Conservation (phyloP, 1,284 basidiomycete genomes). For the Trichosporon sp. region DNA sequence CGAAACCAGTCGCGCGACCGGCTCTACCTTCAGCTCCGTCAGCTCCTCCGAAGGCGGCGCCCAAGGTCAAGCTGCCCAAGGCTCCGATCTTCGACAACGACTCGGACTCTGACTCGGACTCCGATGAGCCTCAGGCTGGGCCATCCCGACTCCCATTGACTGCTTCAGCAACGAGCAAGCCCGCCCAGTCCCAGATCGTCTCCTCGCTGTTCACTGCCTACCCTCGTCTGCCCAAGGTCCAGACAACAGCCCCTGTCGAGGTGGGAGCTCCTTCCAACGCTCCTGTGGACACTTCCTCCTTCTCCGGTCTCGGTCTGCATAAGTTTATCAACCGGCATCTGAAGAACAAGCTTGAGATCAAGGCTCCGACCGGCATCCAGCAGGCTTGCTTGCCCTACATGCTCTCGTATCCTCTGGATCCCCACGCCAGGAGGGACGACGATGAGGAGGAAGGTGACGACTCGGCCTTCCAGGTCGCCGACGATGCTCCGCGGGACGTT, state of each 20-base stretch:
- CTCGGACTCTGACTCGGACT: neutral
- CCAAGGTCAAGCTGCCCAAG: constrained; percentile 3
- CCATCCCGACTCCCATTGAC: constrained; percentile 18
- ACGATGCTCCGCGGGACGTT: constrained; percentile 60
- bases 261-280: constrained; percentile 70
- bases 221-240: constrained; percentile 26
- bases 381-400: constrained; percentile 72
- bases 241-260: constrained; percentile 14
- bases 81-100: neutral
- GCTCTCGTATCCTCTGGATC: constrained; percentile 52
- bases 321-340: constrained; percentile 77
- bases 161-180: constrained; percentile 8
- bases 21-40: constrained; percentile 9
- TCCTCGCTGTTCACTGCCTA: constrained; percentile 82
- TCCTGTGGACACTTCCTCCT: constrained; percentile 70
- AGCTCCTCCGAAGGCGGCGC: constrained; percentile 5
- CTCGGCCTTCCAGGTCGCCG: neutral
- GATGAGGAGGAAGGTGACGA: constrained; percentile 12
- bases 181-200: constrained; percentile 61
- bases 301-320: constrained; percentile 71
- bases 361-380: constrained; percentile 88
- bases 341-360: constrained; percentile 71
- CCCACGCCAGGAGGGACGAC: constrained; percentile 16
- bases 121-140: constrained; percentile 16
- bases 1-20: constrained; percentile 8